Evolutionary conservation across 2,329 filamentous ascomycete species (phyloP), one percentile per base, ranked within the genome.

Genomic region (Sclerotinia glacialis): DNA sequence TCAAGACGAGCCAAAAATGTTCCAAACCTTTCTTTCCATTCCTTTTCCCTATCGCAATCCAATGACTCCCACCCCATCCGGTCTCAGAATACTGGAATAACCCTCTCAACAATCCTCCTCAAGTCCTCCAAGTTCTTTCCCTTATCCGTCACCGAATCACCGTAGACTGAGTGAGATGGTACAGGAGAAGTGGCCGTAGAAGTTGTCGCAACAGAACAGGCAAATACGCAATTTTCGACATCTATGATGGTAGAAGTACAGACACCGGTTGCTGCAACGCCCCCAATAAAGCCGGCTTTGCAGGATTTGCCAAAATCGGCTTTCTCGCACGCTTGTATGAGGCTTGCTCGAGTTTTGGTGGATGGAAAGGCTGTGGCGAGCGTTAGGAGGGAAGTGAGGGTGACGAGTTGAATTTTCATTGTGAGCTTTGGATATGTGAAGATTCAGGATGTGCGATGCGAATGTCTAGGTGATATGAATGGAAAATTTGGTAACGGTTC

Each of bases 201-300:
- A 9, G 40, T n/a, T n/a, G 11, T 1, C 5, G 18, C 18, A 26
- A 34, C 26, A 14, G 55, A 59, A 21, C 55, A 34, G 9, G 40
- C 40, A n/a, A 46, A 59, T 9, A 9, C 3, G 0, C 40, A 40
- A 9, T 12, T 46, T 46, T 46, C 55, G 11, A 59, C 55, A 16
- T 59, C 31, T 11, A 59, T 59, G 18, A 46, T 34, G 6, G 18
- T 23, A 14, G 40, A 46, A 8, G 40, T 46, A n/a, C 55, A 59
- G 40, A 46, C 8, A 3, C 40, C 40, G 2, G 21, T 59, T n/a
- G 40, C 26, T 12, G 40, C 55, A 8, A 59, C 26, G 42, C 55
- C 55, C 16, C 18, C 31, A 23, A 59, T 59, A 40, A 59, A 46
- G n/a, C 40, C 55, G 18, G 26, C 55, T 4, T 59, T 59, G 40